These are phyloP conservation scores for Eucalyptus brandiana DNA, from an alignment of 345 rosid genomes.

Conservation along the genomic window DNA sequence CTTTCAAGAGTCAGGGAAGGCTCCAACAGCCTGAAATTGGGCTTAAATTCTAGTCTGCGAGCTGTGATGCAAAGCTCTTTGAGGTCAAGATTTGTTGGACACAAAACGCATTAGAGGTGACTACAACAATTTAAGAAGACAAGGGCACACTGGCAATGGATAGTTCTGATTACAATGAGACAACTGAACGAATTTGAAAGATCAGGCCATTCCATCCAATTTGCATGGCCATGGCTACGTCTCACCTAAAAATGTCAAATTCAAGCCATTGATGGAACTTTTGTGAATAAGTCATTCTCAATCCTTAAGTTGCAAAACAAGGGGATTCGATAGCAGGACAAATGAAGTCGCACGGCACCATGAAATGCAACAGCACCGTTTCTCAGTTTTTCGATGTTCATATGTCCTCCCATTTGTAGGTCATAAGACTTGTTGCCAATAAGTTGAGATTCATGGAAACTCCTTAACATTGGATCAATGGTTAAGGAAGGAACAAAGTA, in stretches of 20 bases:
- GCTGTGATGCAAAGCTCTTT: not conserved
- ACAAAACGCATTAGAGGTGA: not conserved
- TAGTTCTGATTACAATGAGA: not conserved
- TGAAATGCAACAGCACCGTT: not conserved
- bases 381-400: not conserved
- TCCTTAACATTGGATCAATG: not conserved
- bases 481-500: not conserved
- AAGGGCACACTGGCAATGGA: not conserved
- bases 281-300: not conserved
- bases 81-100: not conserved
- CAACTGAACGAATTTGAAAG: not conserved
- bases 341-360: rapidly evolving
- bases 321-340: not conserved
- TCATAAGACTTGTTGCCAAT: not conserved
- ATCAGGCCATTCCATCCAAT: not conserved
- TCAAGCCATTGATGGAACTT: not conserved
- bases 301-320: not conserved
- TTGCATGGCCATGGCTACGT: rapidly evolving
- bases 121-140: not conserved
- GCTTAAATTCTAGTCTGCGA: not conserved
- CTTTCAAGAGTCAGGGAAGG: not conserved
- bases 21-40: not conserved
- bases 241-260: not conserved
- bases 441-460: not conserved
- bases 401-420: not conserved